Evolutionary conservation across 1,284 basidiomycete species (phyloP), one percentile per base, ranked within the genome.

Genomic region (Cutaneotrichosporon sp.): DNA sequence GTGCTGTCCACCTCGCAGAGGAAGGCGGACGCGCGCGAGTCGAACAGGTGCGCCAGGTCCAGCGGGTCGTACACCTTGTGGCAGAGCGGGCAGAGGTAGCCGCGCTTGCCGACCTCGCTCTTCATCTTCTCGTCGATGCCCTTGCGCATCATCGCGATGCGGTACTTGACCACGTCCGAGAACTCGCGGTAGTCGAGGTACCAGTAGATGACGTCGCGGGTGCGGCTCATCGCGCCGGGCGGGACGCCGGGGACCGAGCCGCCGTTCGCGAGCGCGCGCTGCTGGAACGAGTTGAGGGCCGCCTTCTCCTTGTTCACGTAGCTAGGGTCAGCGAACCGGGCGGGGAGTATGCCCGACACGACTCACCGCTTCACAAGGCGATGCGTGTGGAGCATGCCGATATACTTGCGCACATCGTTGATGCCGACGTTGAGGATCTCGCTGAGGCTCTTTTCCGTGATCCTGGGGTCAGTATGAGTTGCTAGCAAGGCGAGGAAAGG

Each of bases 111-210:
- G 60, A 97, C 87, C 81, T 95, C 92, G 91, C 69, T 90, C 64
- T 75, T 88, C 65, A 94, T 82, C 60, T 88, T 87, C 46, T 89
- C 87, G 63, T 99, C 95, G 67, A 99, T 94, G 60, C 87, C 86
- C 64, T 89, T 85, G 66, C 90, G 86, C 89, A 99, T 97, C 74
- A 91, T 90, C n/a, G 92, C 91, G 63, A 99, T 87, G 38, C 94
- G 85, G 91, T 95, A 99, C 79, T 98, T 97, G 75, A 95, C 91
- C 53, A 98, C 93, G 76, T 99, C 94, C 80, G 92, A 92, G 74
- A 97, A 95, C 73, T 89, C 87, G 70, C 92, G 89, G 79, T 94
- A 95, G 82, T 99, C 90, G 74, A 99, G 90, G 80, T 92, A 98
- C 82, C 93, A 99, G 82, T 98, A 99, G 71, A 90, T 89, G 18